Evolutionary conservation across 768 basidiomycete genomes (phyloP).

Genomic region (Leccinum longicurvipes): DNA sequence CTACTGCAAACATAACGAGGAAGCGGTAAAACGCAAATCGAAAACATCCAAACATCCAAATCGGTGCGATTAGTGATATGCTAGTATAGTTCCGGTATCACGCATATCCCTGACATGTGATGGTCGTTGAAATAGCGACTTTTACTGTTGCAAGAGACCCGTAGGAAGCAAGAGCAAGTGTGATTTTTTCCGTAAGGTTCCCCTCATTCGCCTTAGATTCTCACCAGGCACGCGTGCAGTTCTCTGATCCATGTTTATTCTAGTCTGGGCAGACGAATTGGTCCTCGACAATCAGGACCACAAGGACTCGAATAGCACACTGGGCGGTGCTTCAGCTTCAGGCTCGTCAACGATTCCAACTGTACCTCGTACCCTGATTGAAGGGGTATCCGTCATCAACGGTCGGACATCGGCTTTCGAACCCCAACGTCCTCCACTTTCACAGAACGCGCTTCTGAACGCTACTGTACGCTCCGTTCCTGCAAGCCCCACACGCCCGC

Average conservation of each 20-base stretch:
- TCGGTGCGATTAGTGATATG: slow-evolving; percentile 32
- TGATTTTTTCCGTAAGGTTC: slow-evolving; percentile 39
- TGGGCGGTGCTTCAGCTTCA: not conserved
- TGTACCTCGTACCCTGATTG: not conserved
- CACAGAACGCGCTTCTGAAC: too few relatives aligned
- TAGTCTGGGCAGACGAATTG: slow-evolving; percentile 36
- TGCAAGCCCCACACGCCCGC: not conserved
- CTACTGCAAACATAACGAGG: slow-evolving; percentile 38
- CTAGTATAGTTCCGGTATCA: not conserved
- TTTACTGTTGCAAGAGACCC: slow-evolving; percentile 38
- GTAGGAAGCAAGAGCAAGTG: slow-evolving; percentile 13
- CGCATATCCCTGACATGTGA: slow-evolving; percentile 5
- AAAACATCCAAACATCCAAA: slow-evolving; percentile 32
- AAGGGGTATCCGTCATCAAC: too few relatives aligned
- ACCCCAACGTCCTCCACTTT: too few relatives aligned
- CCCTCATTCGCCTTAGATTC: not conserved
- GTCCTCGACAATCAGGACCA: too few relatives aligned
- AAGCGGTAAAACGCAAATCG: slow-evolving; percentile 33
- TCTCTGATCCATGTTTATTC: not conserved
- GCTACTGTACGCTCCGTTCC: not conserved
- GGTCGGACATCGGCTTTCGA: too few relatives aligned
- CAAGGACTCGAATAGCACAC: not conserved
- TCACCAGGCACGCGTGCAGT: not conserved
- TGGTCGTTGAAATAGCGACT: slow-evolving; percentile 26
- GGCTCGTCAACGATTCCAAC: not conserved